These are phyloP conservation scores for Fusarium sp. DNA, from an alignment of 2,329 filamentous ascomycete genomes.

Conservation along the genomic window DNA sequence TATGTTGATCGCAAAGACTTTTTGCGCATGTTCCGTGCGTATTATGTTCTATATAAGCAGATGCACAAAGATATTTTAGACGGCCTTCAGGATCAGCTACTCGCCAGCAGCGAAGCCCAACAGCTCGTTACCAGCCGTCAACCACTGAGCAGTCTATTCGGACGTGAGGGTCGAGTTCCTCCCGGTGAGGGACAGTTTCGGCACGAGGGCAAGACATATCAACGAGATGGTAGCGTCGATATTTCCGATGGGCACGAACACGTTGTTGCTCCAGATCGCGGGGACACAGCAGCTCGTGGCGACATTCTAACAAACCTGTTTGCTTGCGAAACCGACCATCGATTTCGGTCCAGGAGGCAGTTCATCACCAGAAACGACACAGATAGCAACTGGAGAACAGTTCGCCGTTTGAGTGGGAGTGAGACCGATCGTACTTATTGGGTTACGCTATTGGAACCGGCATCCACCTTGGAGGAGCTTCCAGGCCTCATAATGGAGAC, in stretches of 20 bases:
- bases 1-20: conserved; percentile 88
- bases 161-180: conserved; percentile 75
- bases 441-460: conserved; percentile 57
- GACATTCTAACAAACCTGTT: conserved; percentile 68
- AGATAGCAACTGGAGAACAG: conserved; percentile 50
- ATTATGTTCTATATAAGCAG: conserved; percentile 90
- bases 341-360: conserved; percentile 43
- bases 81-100: conserved; percentile 79
- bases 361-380: conserved; percentile 45
- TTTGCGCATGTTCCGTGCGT: conserved; percentile 88
- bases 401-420: conserved; percentile 44
- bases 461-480: conserved; percentile 54
- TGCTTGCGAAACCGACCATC: conserved; percentile 47
- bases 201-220: conserved; percentile 73
- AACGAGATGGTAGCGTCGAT: conserved; percentile 70
- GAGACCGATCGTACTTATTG: conserved; percentile 53
- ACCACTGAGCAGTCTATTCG: conserved; percentile 78
- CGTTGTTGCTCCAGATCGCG: conserved; percentile 67
- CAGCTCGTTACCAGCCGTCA: conserved; percentile 80
- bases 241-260: conserved; percentile 66
- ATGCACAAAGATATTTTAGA: conserved; percentile 86
- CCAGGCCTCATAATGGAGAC: conserved; percentile 51
- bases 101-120: conserved; percentile 78
- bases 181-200: conserved; percentile 64
- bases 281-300: conserved; percentile 68